Conservation (phyloP, 108 stramenopile species). For the Hondaea fermentalgiana region DNA sequence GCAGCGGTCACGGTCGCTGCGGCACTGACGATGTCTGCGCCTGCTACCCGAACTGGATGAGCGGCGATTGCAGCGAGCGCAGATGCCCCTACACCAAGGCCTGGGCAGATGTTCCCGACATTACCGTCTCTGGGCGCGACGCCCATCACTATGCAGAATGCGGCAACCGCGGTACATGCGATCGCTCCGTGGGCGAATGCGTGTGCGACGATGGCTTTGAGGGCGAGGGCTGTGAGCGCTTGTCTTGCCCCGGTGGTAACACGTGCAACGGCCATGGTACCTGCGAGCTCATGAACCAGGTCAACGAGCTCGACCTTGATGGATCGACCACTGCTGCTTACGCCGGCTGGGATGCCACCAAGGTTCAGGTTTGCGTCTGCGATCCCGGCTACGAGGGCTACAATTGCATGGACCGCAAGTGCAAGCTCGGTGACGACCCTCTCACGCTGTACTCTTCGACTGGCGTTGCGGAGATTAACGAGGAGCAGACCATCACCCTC, state of each 20-base stretch:
- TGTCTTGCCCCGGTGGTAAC: slow-evolving; percentile 20
- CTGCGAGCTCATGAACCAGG: slow-evolving; percentile 42
- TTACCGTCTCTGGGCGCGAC: slow-evolving; percentile 27
- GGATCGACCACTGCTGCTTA: slow-evolving; percentile 28
- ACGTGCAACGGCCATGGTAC: slow-evolving; percentile 45
- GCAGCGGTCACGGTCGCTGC: slow-evolving; percentile 51
- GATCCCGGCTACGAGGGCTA: slow-evolving; percentile 43
- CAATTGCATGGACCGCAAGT: slow-evolving; percentile 39
- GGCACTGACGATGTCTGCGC: slow-evolving; percentile 47
- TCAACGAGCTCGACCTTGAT: slow-evolving; percentile 34
- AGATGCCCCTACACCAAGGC: slow-evolving; percentile 41
- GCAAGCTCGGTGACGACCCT: slow-evolving; percentile 41
- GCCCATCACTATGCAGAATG: slow-evolving; percentile 46
- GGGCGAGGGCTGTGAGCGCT: slow-evolving; percentile 46
- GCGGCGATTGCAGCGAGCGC: slow-evolving; percentile 64
- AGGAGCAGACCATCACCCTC: slow-evolving; percentile 1
- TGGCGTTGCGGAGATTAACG: neutral
- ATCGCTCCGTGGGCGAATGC: slow-evolving; percentile 42
- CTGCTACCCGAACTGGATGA: slow-evolving; percentile 59
- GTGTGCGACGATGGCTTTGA: slow-evolving; percentile 45
- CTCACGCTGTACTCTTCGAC: neutral
- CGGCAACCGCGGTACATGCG: slow-evolving; percentile 45
- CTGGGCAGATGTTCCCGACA: slow-evolving; percentile 38
- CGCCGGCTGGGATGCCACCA: slow-evolving; percentile 20
- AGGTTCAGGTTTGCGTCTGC: slow-evolving; percentile 43